These are phyloP conservation scores for Fremontodendron californicum DNA, from an alignment of 345 rosid species.

Conservation along the genomic window DNA sequence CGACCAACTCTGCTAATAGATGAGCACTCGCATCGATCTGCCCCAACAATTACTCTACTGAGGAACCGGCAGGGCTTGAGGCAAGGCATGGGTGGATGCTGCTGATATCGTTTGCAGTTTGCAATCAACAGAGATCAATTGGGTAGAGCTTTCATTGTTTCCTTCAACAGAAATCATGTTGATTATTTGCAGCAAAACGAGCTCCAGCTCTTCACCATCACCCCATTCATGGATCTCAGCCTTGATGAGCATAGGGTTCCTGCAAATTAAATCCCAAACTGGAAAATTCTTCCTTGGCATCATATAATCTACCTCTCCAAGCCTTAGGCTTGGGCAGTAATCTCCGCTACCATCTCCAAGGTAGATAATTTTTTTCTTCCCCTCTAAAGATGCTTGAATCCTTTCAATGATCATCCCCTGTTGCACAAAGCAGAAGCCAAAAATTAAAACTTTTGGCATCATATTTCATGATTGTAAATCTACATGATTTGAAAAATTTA, in stretches of 20 bases:
- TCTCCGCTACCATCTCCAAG: constrained; percentile 86
- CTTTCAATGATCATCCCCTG: constrained; percentile 64
- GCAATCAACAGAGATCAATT: constrained; percentile 42
- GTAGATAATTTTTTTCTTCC: constrained; percentile 51
- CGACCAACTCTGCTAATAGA: neutral
- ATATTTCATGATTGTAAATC: neutral
- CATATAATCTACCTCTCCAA: constrained; percentile 41
- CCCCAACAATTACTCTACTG: constrained; percentile 21
- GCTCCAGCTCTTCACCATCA: constrained; percentile 62
- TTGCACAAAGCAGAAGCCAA: constrained; percentile 1
- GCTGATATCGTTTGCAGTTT: constrained; percentile 40
- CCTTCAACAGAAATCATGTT: constrained; percentile 21
- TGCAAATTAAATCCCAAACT: constrained; percentile 64
- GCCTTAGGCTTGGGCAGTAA: constrained; percentile 78
- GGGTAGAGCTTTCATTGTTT: neutral
- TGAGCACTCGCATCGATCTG: neutral
- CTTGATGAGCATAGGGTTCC: constrained; percentile 47
- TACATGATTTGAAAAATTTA: neutral
- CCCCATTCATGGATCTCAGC: constrained; percentile 73
- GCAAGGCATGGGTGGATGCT: constrained; percentile 29
- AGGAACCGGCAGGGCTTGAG: constrained; percentile 38
- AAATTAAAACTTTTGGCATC: neutral
- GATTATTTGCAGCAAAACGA: constrained; percentile 35
- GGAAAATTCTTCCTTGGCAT: constrained; percentile 94
- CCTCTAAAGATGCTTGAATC: constrained; percentile 60